These are phyloP conservation scores for Uronychia setigera DNA, from an alignment of 73 alveolate species.

Conservation along the genomic window DNA sequence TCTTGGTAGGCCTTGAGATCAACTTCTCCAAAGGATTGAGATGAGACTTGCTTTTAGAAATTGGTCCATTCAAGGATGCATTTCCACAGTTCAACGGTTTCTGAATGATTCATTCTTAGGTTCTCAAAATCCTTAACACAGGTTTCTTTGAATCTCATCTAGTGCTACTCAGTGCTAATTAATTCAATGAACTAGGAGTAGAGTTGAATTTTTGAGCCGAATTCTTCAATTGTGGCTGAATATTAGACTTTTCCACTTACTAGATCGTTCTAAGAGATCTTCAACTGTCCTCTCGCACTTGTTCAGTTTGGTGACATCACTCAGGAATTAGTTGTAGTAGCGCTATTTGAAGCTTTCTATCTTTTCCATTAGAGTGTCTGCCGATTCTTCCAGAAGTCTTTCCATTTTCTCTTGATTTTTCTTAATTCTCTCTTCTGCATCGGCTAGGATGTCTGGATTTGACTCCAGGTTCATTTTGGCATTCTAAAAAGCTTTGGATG, in stretches of 20 bases:
- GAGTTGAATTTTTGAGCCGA: conserved; percentile 67
- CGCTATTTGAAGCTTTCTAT: conserved; percentile 67
- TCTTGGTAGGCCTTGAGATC: conserved; percentile 25
- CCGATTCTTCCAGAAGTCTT: conserved; percentile 60
- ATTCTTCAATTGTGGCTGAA: conserved; percentile 66
- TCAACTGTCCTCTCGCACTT: conserved; percentile 71
- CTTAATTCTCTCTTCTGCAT: conserved; percentile 60
- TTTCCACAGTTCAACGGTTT: conserved; percentile 74
- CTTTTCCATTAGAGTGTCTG: conserved; percentile 50
- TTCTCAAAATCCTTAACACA: conserved; percentile 63
- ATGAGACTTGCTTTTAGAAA: conserved; percentile 40
- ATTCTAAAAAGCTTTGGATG: conserved; percentile 49
- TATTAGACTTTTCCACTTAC: conserved; percentile 16
- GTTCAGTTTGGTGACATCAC: conserved; percentile 58
- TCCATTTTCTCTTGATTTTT: conserved; percentile 65
- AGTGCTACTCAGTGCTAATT: conserved; percentile 37
- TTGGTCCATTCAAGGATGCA: conserved; percentile 72
- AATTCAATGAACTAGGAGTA: conserved; percentile 59
- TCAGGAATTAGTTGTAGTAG: conserved; percentile 62
- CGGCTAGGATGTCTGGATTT: conserved; percentile 46
- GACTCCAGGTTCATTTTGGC: conserved; percentile 46
- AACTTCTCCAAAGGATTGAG: conserved; percentile 40
- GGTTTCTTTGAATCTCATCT: conserved; percentile 21
- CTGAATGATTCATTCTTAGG: conserved; percentile 52
- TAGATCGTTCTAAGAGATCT: conserved; percentile 68